Evolutionary conservation across 169 alveolate species (phyloP), one percentile per base, ranked within the genome.

Genomic region (Neospora caninum): DNA sequence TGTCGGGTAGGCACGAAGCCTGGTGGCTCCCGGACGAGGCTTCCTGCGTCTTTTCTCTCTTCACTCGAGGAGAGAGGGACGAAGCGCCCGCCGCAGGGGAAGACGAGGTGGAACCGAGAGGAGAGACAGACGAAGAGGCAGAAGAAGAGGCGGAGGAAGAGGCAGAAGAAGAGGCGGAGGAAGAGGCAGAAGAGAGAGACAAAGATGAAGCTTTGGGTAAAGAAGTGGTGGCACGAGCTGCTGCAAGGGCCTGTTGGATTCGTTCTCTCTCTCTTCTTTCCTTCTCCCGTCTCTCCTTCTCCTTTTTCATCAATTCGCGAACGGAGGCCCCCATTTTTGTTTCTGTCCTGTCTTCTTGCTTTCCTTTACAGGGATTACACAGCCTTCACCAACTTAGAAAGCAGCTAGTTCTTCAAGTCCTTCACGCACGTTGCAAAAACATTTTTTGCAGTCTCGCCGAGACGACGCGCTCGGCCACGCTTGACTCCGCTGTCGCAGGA

Each of bases 221-320:
- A 49, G 58, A 49, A 49, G 58, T 4, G 13, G 22, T 49, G 22
- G 58, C 58, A 49, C 31, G 73, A 16, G 73, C 73, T 64, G 73
- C 73, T 64, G 25, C 73, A 27, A 64, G 31, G 25, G 73, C 25
- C n/a, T 64, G 25, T 64, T 64, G 73, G 7, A 64, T 27, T 13
- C 58, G 58, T 49, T 49, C 58, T 49, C 13, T 49, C 58, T 49
- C 58, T 13, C 58, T 49, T 49, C 58, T 49, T 29, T 64, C 73
- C 73, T 64, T 64, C 73, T 64, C 73, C n/a, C 73, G 25, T 27
- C 73, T 64, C 31, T 64, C 73, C 73, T 27, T 64, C 73, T 64
- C 73, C 73, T 64, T 64, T 64, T 64, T 64, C 73, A 64, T 64
- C 73, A 64, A 27, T 29, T 64, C 73, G 73, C 73, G 73, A 64